A percentile compares a stretch with the other conserved stretches of the same genome.
Evolutionary conservation across 2,329 filamentous ascomycete species (phyloP).

Genomic region (Stagonosporopsis chrysanthemi): DNA sequence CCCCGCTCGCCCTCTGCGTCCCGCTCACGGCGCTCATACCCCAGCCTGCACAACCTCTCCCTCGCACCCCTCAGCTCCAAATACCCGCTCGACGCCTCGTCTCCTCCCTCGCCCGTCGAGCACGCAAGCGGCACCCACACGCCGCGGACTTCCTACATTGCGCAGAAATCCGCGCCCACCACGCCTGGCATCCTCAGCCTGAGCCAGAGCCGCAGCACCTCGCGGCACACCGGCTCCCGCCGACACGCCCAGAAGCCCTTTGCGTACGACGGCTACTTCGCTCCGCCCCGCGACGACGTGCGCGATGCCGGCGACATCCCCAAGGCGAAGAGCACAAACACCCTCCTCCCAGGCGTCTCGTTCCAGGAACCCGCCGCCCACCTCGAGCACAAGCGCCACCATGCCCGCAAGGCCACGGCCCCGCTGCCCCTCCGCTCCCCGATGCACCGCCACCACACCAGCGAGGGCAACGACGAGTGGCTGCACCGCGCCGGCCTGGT

Average conservation of each 20-base stretch:
- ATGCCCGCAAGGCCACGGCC: slow-evolving; percentile 43
- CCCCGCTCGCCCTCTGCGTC: slow-evolving; percentile 33
- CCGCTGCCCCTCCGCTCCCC: slow-evolving; percentile 38
- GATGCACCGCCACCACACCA: slow-evolving; percentile 40
- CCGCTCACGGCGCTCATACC: slow-evolving; percentile 61
- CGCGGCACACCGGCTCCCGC: slow-evolving; percentile 40
- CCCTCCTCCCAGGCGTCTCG: slow-evolving; percentile 45
- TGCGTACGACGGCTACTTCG: slow-evolving; percentile 46
- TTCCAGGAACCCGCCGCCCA: slow-evolving; percentile 19
- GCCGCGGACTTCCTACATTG: slow-evolving; percentile 55
- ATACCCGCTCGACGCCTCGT: slow-evolving; percentile 58
- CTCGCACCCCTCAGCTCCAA: slow-evolving; percentile 66
- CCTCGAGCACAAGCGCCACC: slow-evolving; percentile 27
- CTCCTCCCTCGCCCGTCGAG: slow-evolving; percentile 45
- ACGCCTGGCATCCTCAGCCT: slow-evolving; percentile 58
- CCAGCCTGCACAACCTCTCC: slow-evolving; percentile 66
- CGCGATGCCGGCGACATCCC: slow-evolving; percentile 48
- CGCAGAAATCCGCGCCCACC: slow-evolving; percentile 57
- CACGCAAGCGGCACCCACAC: slow-evolving; percentile 31
- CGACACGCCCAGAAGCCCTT: slow-evolving; percentile 38
- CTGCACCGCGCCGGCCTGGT: slow-evolving; percentile 65
- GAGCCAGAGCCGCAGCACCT: slow-evolving; percentile 47
- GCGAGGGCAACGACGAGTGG: slow-evolving; percentile 59
- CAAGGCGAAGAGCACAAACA: slow-evolving; percentile 57
- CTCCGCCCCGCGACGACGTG: slow-evolving; percentile 30